Conservation (phyloP, 805 yeast genomes). For the Suhomyces vadensis region DNA sequence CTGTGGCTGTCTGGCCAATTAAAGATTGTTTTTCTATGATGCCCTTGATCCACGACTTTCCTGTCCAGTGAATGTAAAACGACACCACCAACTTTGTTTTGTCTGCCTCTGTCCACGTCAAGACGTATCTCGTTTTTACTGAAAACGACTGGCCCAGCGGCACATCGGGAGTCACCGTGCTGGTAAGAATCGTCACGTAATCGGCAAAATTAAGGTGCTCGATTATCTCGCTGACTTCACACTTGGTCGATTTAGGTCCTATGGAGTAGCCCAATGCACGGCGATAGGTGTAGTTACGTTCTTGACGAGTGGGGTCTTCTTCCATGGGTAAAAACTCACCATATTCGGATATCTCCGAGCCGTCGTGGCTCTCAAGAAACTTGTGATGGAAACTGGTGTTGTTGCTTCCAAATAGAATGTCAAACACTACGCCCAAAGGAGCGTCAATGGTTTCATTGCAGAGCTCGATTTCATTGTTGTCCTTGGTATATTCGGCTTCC, state of each 20-base stretch:
- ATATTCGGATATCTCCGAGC: conserved; percentile 53
- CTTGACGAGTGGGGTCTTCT: conserved; percentile 35
- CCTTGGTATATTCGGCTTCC: conserved; percentile 31
- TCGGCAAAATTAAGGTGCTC: conserved; percentile 52
- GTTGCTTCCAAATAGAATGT: conserved; percentile 64
- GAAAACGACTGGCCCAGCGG: conserved; percentile 73
- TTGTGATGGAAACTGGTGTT: conserved; percentile 38
- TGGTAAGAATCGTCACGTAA: conserved; percentile 51
- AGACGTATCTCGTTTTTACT: conserved; percentile 56
- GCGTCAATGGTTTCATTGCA: conserved; percentile 55
- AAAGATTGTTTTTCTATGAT: conserved; percentile 75
- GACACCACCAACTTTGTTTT: conserved; percentile 53
- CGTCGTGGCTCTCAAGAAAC: conserved; percentile 60
- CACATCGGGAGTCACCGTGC: conserved; percentile 76
- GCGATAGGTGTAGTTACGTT: conserved; percentile 55
- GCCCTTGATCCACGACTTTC: conserved; percentile 75
- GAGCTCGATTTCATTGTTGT: conserved; percentile 54
- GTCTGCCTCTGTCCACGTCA: conserved; percentile 65
- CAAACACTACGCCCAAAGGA: conserved; percentile 63
- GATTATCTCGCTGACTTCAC: conserved; percentile 61
- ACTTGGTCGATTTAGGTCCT: conserved; percentile 75
- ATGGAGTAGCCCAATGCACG: conserved; percentile 68
- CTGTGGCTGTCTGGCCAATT: conserved; percentile 69
- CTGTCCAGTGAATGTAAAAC: conserved; percentile 67
- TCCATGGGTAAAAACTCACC: conserved; percentile 37